A percentile compares a stretch with the other conserved stretches of the same genome.
These are phyloP conservation scores for Blastobotrys peoriensis DNA, from an alignment of 805 yeast genomes.

Conservation along the genomic window DNA sequence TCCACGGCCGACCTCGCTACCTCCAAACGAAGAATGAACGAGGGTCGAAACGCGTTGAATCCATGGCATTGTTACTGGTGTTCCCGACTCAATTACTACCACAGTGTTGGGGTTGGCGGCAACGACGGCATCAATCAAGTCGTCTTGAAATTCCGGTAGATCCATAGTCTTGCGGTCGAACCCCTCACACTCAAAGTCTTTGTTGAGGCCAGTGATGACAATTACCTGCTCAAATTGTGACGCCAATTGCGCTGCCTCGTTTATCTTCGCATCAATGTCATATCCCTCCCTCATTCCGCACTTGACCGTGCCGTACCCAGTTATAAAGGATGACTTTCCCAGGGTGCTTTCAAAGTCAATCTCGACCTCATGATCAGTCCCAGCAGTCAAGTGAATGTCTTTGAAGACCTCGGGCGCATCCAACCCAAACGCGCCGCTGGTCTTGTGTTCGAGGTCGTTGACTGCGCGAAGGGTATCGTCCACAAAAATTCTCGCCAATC, in stretches of 20 bases:
- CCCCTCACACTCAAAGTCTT: slow-evolving; percentile 48
- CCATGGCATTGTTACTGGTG: slow-evolving; percentile 58
- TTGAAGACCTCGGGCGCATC: slow-evolving; percentile 42
- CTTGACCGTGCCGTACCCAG: slow-evolving; percentile 27
- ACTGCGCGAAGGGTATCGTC: slow-evolving; percentile 48
- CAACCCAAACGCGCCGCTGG: slow-evolving; percentile 39
- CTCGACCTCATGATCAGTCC: slow-evolving; percentile 46
- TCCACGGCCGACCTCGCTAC: slow-evolving; percentile 50
- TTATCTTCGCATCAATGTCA: slow-evolving; percentile 31
- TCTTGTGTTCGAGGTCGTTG: slow-evolving; percentile 44
- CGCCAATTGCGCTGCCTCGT: slow-evolving; percentile 42
- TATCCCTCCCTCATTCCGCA: slow-evolving; percentile 17
- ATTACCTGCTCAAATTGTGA: slow-evolving; percentile 33
- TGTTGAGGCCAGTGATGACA: slow-evolving; percentile 25
- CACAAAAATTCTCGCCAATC: slow-evolving; percentile 48
- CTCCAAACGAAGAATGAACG: slow-evolving; percentile 51
- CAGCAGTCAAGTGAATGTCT: slow-evolving; percentile 44
- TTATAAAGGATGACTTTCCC: slow-evolving; percentile 30
- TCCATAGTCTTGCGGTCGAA: slow-evolving; percentile 45
- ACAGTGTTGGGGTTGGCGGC: slow-evolving; percentile 44
- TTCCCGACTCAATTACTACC: slow-evolving; percentile 52
- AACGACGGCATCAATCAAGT: slow-evolving; percentile 39
- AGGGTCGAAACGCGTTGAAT: slow-evolving; percentile 35
- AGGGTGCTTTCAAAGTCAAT: slow-evolving; percentile 39
- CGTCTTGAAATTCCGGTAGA: slow-evolving; percentile 42